A percentile compares a stretch with the other conserved stretches of the same genome.
phyloP scores from a whole-genome alignment of 495 filamentous ascomycete species.

The Aspergillus campestris region DNA sequence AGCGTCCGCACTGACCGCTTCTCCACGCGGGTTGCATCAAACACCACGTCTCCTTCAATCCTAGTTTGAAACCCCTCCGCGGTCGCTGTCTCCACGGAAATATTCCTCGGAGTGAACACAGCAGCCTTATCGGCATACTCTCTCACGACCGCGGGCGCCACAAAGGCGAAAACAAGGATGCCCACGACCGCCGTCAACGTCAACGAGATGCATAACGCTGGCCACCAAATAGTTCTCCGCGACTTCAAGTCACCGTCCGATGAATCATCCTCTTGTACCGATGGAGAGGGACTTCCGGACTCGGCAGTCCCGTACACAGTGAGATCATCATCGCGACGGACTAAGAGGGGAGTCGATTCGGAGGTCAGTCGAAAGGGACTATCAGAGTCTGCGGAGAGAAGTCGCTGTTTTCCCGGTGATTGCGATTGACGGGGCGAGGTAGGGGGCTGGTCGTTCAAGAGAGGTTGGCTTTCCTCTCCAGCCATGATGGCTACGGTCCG shows the following conservation, averaged over 20 bases:
- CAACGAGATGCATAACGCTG: constrained; percentile 45
- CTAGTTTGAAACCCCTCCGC: constrained; percentile 64
- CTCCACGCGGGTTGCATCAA: constrained; percentile 67
- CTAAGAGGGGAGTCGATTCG: constrained; percentile 37
- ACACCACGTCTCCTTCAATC: constrained; percentile 66
- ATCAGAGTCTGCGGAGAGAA: constrained; percentile 6
- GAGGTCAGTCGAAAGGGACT: constrained; percentile 30
- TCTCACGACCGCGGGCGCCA: constrained; percentile 69
- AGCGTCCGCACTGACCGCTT: constrained; percentile 62
- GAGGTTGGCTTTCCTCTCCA: constrained; percentile 26
- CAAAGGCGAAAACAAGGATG: constrained; percentile 59
- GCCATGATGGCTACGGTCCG: constrained; percentile 21
- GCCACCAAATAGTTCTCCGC: constrained; percentile 41
- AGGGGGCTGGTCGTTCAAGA: constrained; percentile 19
- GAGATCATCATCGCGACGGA: constrained; percentile 27
- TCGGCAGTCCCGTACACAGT: constrained; percentile 25
- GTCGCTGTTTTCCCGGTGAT: constrained; percentile 1
- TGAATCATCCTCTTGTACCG: constrained; percentile 6
- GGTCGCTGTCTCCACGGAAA: constrained; percentile 80
- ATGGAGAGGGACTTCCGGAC: constrained; percentile 13
- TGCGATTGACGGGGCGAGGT: constrained; percentile 11
- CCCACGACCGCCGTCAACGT: constrained; percentile 41
- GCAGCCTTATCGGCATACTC: constrained; percentile 78
- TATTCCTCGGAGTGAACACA: constrained; percentile 67
- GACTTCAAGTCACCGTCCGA: constrained; percentile 12